Base-by-base conservation (phyloP, 2,329 filamentous ascomycete genomes). In the Endothia cerciana region DNA sequence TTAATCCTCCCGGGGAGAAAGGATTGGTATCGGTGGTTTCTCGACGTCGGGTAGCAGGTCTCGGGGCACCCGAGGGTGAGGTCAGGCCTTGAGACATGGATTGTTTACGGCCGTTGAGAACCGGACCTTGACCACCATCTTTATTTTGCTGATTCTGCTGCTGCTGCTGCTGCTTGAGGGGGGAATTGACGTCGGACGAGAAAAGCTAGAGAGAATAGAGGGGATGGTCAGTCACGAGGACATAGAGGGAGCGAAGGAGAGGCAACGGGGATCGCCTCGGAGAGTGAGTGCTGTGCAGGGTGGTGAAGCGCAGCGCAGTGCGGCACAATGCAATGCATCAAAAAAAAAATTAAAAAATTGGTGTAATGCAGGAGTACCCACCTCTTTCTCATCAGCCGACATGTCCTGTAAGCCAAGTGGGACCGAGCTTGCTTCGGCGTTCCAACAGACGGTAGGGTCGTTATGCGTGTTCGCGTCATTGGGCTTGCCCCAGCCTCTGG, bases 361-460 rank as follows among this genome's bases (percentile, higher is more conserved):
- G 4, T 3, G 55, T 57, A 5, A 33, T 25, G 33, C 45, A 60
- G 62, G 64, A 59, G 64, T 65, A 76, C 81, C 74, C 73, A 88
- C 86, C 77, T 85, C 84, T 74, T 82, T 87, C 77, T 90, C 88
- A 67, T 87, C 84, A 5, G 78, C 69, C 1, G 85, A 82, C 87
- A 97, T 88, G 53, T 91, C 88, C 68, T 87, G 83, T 70, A 97
- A 77, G 38, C 88, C 88, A 70, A 97, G 82, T 7, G 94, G 93
- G 69, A 87, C 85, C 55, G 88, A 83, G 62, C 85, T 84, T 30
- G 91, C 93, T 67, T 85, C 84, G 66, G 85, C 79, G 74, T 97
- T 92, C 95, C 94, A 99, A 77, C 94, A 98, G 51, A 94, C 87
- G 69, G 95, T 93, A n/a, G 94, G 92, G 55, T 94, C 93, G 73